Evolutionary conservation across 2,329 filamentous ascomycete species (phyloP).

Genomic region (Nemania sp.): DNA sequence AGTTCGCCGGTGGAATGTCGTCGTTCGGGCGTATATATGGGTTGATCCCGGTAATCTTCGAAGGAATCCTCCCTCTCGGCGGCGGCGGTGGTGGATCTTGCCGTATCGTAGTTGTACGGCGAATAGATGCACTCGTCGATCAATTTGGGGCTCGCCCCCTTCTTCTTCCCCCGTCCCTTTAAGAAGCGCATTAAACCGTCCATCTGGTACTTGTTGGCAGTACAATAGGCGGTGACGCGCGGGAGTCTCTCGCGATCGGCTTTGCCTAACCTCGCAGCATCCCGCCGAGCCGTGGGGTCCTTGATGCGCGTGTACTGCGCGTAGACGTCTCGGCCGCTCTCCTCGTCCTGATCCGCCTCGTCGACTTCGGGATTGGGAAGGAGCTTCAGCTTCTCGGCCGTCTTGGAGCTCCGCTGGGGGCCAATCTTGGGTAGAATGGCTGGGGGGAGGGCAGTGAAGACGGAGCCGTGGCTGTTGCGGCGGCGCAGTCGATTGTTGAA

Average conservation of each 20-base stretch:
- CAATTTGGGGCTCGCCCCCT: constrained; percentile 83
- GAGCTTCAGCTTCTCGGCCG: constrained; percentile 95
- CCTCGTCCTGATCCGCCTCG: constrained; percentile 74
- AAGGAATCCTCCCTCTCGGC: constrained; percentile 46
- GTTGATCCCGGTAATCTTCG: constrained; percentile 41
- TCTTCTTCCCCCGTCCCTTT: constrained; percentile 78
- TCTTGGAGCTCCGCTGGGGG: constrained; percentile 92
- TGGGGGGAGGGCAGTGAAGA: constrained; percentile 50
- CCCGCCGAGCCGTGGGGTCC: constrained; percentile 87
- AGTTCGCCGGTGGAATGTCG: constrained; percentile 78
- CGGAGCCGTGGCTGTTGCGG: constrained; percentile 78
- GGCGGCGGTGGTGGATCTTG: no score
- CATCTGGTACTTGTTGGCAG: constrained; percentile 87
- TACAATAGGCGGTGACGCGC: constrained; percentile 94
- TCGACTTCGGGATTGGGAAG: constrained; percentile 86
- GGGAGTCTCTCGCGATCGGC: constrained; percentile 87
- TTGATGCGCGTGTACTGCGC: constrained; percentile 98
- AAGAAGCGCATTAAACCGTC: constrained; percentile 88
- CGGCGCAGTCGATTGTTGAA: constrained; percentile 87
- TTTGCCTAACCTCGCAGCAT: constrained; percentile 91
- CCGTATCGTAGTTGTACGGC: constrained; percentile 76
- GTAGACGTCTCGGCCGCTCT: constrained; percentile 93
- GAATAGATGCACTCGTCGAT: constrained; percentile 99
- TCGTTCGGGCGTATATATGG: constrained; percentile 60
- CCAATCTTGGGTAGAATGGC: constrained; percentile 72